Percentiles rank a stretch among this genome's conserved stretches.
These are phyloP conservation scores for Penicillium concentricum DNA, from an alignment of 2,329 filamentous ascomycete genomes.

Conservation along the genomic window DNA sequence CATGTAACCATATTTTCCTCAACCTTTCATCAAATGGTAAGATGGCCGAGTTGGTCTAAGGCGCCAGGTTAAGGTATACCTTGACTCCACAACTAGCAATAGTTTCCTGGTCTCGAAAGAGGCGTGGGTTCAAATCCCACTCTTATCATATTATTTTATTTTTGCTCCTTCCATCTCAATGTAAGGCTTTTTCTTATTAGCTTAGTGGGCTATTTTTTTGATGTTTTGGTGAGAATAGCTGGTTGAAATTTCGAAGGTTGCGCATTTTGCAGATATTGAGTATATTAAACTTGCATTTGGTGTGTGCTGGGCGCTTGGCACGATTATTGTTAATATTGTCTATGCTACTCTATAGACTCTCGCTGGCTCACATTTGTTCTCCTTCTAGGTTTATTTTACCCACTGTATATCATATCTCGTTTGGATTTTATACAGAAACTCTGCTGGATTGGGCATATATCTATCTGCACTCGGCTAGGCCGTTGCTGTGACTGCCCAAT, in stretches of 20 bases:
- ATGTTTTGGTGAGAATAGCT: background rate
- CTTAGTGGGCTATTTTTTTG: background rate
- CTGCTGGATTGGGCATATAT: too few species aligned
- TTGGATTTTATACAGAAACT: background rate
- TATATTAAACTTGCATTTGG: background rate
- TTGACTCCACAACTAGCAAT: conserved; percentile 17
- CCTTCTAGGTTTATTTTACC: background rate
- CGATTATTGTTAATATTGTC: too few species aligned
- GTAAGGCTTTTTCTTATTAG: background rate
- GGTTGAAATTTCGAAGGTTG: background rate
- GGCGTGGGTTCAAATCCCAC: conserved; percentile 10
- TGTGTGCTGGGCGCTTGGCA: too few species aligned
- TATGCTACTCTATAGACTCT: background rate
- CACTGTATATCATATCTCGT: background rate
- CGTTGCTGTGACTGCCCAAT: background rate
- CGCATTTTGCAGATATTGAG: background rate
- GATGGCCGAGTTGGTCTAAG: conserved; percentile 36
- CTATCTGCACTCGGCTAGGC: too few species aligned
- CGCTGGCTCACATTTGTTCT: background rate
- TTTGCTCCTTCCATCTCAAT: background rate
- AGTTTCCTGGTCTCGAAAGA: conserved; percentile 10
- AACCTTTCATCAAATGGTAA: conserved; percentile 15
- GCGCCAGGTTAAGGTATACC: conserved; percentile 34
- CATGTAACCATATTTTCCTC: background rate
- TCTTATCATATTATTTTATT: conserved; percentile 4